These are phyloP conservation scores for Alisma plantagoaquatica DNA, from an alignment of 106 monocot species.

Conservation along the genomic window DNA sequence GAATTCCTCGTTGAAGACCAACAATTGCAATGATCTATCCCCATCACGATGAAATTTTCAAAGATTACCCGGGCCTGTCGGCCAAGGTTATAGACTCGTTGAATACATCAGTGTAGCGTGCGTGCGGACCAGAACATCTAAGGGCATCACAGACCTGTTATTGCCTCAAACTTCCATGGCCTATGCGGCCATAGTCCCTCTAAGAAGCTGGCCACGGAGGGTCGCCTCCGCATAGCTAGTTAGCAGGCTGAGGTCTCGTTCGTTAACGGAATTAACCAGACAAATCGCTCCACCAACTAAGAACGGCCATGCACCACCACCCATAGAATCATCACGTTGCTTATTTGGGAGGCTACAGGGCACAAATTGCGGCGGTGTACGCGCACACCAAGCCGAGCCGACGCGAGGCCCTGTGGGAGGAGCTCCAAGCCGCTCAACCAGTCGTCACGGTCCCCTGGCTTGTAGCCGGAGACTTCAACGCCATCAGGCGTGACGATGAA, in stretches of 20 bases:
- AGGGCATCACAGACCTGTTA: slow-evolving; percentile 52
- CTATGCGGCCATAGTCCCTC: slow-evolving; percentile 52
- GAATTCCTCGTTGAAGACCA: slow-evolving; percentile 6
- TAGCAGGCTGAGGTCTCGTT: slow-evolving; percentile 33
- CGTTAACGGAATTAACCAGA: slow-evolving; percentile 25
- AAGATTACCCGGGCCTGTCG: slow-evolving; percentile 5
- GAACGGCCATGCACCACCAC: slow-evolving; percentile 17
- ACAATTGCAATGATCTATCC: slow-evolving; percentile 8
- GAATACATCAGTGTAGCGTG: slow-evolving; percentile 30
- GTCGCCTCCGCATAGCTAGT: slow-evolving; percentile 31
- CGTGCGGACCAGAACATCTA: slow-evolving; percentile 59
- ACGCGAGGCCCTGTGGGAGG: no score
- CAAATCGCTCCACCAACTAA: slow-evolving; percentile 20
- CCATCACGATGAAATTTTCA: slow-evolving; percentile 4
- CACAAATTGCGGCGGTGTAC: no score
- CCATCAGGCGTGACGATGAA: no score
- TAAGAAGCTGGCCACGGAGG: slow-evolving; percentile 35
- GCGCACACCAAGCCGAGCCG: no score
- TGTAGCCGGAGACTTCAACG: no score
- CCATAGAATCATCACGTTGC: slow-evolving; percentile 9
- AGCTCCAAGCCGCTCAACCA: no score
- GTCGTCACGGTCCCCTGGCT: no score
- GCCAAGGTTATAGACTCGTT: slow-evolving; percentile 14
- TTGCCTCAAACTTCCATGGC: slow-evolving; percentile 48
- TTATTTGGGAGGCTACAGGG: no score